Evolutionary conservation across 192 early-diverging fungal genomes (phyloP).

Genomic region (Irineochytrium annulatum): DNA sequence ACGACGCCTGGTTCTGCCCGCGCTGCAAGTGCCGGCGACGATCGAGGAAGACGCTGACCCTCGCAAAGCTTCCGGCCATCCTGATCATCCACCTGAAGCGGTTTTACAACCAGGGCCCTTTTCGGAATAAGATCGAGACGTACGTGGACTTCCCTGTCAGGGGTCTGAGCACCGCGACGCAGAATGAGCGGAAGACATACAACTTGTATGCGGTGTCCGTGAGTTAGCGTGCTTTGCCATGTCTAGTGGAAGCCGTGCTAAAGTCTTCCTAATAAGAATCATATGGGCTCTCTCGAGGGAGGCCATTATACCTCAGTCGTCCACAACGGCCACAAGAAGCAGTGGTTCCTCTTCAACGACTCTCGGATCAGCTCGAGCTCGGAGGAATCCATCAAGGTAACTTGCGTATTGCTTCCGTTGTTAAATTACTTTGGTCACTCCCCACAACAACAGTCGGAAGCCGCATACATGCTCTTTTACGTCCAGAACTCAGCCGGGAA

Average conservation of each 20-base stretch:
- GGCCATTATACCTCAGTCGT: conserved; percentile 84
- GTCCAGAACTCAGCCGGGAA: conserved; percentile 16
- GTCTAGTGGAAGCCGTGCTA: background rate
- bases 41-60: conserved; percentile 71
- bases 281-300: conserved; percentile 73
- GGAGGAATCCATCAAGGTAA: conserved; percentile 37
- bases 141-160: conserved; percentile 76
- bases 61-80: conserved; percentile 80
- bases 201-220: conserved; percentile 70
- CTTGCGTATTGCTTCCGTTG: background rate
- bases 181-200: conserved; percentile 44
- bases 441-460: conserved; percentile 35
- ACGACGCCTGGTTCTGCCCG: conserved; percentile 89
- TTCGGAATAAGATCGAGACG: conserved; percentile 87
- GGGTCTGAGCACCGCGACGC: conserved; percentile 55
- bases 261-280: conserved; percentile 44
- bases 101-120: conserved; percentile 88
- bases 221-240: conserved; percentile 5
- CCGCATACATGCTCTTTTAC: conserved; percentile 66
- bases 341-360: conserved; percentile 83
- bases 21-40: conserved; percentile 68
- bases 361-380: conserved; percentile 44
- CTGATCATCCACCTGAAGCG: conserved; percentile 93
- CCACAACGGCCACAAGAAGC: conserved; percentile 54
- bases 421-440: conserved; percentile 4